A percentile compares a stretch with the other conserved stretches of the same genome.
phyloP scores from a whole-genome alignment of 441 rosid genomes.

The Adansonia gregorii region DNA sequence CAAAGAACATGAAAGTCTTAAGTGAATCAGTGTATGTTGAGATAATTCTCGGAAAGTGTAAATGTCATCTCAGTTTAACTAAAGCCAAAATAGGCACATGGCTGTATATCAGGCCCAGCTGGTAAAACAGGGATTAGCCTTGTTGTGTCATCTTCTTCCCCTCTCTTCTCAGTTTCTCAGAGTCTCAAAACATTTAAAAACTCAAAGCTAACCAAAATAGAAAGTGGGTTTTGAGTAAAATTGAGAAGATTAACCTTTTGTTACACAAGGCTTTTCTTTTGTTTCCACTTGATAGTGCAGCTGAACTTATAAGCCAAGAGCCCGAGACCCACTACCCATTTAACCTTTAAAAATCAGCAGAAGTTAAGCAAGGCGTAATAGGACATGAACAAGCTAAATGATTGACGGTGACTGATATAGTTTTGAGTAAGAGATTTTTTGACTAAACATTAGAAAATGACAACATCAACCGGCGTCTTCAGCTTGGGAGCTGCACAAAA shows the following conservation, averaged over 20 bases:
- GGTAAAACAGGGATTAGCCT: conserved; percentile 22
- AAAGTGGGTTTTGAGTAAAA: conserved; percentile 27
- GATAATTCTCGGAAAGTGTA: conserved; percentile 12
- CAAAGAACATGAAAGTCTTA: neutral
- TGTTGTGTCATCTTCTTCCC: neutral
- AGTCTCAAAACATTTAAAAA: neutral
- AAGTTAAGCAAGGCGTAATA: conserved; percentile 30
- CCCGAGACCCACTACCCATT: conserved; percentile 25
- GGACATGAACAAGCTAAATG: conserved; percentile 21
- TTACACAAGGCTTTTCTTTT: conserved; percentile 2
- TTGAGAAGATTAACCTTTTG: conserved; percentile 37
- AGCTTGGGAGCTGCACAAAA: neutral
- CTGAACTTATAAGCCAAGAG: conserved; percentile 9
- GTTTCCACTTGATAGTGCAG: conserved; percentile 5
- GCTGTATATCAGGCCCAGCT: neutral
- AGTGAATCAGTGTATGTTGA: neutral
- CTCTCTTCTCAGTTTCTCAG: conserved; percentile 9
- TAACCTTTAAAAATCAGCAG: conserved; percentile 25
- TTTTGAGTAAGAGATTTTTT: conserved; percentile 22
- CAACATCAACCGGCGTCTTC: conserved; percentile 20
- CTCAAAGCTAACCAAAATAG: conserved; percentile 6
- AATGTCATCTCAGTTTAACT: neutral
- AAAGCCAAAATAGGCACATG: neutral
- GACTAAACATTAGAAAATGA: conserved; percentile 34
- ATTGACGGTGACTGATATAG: conserved; percentile 27